phyloP scores from a whole-genome alignment of 805 yeast species.

The Hanseniaspora nectarophila region DNA sequence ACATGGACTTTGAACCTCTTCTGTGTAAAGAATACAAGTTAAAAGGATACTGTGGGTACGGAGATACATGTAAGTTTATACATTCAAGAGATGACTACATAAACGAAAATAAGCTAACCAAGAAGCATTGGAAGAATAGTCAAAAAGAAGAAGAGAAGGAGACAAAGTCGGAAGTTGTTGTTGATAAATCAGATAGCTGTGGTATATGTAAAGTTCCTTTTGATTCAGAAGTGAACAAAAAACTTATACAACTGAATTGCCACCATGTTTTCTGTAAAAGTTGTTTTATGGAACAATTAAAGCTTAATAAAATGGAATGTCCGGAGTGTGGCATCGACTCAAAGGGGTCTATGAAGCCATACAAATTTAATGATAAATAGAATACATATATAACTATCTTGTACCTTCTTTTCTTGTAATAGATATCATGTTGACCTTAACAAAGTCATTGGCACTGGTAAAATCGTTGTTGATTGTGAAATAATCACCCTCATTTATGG shows the following conservation, averaged over 20 bases:
- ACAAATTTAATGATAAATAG: not conserved
- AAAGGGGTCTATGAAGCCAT: slow-evolving; percentile 33
- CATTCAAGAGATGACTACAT: slow-evolving; percentile 81
- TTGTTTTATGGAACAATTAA: slow-evolving; percentile 43
- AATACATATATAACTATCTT: slow-evolving; percentile 27
- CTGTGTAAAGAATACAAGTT: slow-evolving; percentile 83
- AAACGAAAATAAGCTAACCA: slow-evolving; percentile 52
- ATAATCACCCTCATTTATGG: slow-evolving; percentile 48
- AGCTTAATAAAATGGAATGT: slow-evolving; percentile 36
- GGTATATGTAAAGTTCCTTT: slow-evolving; percentile 45
- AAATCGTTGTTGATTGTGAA: slow-evolving; percentile 61
- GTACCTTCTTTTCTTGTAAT: slow-evolving; percentile 40
- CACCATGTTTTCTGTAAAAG: slow-evolving; percentile 51
- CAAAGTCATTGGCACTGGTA: slow-evolving; percentile 52
- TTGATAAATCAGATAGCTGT: slow-evolving; percentile 44
- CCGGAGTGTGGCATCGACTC: slow-evolving; percentile 50
- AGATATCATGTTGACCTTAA: slow-evolving; percentile 57
- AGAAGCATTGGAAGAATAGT: slow-evolving; percentile 52
- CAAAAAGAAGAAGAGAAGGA: slow-evolving; percentile 18
- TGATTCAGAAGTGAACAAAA: slow-evolving; percentile 22
- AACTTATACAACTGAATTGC: slow-evolving; percentile 50
- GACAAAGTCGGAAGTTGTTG: slow-evolving; percentile 20
- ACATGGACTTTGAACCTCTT: slow-evolving; percentile 82
- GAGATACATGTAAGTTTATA: slow-evolving; percentile 89
- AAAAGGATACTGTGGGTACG: slow-evolving; percentile 94